These are phyloP conservation scores for Cryphonectria parasitica DNA, from an alignment of 2,329 filamentous ascomycete species.

Conservation along the genomic window DNA sequence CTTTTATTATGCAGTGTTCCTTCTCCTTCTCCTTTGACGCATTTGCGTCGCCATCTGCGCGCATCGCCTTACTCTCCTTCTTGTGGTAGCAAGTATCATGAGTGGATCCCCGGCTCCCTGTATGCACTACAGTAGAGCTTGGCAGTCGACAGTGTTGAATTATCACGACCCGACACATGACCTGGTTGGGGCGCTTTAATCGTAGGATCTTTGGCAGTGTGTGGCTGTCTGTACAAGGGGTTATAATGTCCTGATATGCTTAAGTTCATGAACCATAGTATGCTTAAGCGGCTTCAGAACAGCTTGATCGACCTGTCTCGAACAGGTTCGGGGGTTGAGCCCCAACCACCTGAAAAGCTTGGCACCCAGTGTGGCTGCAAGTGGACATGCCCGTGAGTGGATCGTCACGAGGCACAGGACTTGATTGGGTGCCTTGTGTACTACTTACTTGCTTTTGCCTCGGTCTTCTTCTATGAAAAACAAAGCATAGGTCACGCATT, in stretches of 20 bases:
- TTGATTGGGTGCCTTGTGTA: background rate
- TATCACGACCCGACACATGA: background rate
- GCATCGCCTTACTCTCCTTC: background rate
- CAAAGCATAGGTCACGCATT: background rate
- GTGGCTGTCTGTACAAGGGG: background rate
- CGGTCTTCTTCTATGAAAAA: background rate
- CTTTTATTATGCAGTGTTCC: background rate
- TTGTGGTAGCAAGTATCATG: background rate
- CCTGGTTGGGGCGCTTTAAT: background rate
- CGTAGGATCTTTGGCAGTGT: background rate
- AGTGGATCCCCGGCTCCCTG: background rate
- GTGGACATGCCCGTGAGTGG: background rate
- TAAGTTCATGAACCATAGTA: background rate
- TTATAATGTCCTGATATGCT: background rate
- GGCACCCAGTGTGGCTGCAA: background rate
- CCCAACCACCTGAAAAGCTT: background rate
- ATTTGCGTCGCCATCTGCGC: background rate
- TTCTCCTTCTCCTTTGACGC: background rate
- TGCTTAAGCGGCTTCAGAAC: background rate
- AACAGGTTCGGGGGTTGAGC: background rate
- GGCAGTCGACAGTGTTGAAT: background rate
- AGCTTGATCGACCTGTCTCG: conserved; percentile 1
- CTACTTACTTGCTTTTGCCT: background rate
- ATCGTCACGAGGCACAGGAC: background rate
- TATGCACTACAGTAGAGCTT: background rate